phyloP scores from a whole-genome alignment of 306 rosid species.

The Sicyos edulis region DNA sequence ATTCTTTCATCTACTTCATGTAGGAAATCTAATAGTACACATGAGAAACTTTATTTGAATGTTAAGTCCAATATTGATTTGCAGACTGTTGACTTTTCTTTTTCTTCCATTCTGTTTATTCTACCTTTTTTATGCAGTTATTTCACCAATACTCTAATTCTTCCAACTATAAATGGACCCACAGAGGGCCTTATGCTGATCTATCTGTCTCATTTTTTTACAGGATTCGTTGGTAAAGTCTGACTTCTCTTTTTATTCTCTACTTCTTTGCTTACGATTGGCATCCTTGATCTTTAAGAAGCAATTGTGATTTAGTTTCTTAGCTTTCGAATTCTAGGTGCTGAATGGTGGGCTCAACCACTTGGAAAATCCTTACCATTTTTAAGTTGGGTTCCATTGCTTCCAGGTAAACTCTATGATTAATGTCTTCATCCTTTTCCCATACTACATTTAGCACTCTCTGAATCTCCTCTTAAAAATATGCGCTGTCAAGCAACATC shows the following conservation, averaged over 20 bases:
- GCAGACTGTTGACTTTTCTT: slow-evolving; percentile 9
- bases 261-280: not conserved
- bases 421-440: not conserved
- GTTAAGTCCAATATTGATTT: not conserved
- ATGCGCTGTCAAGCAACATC: not conserved
- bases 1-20: not conserved
- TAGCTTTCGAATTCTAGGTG: slow-evolving; percentile 44
- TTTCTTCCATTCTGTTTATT: not conserved
- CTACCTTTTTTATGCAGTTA: slow-evolving; percentile 48
- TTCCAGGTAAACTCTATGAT: slow-evolving; percentile 43
- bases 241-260: slow-evolving; percentile 15
- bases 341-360: slow-evolving; percentile 83
- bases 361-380: slow-evolving; percentile 66
- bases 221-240: slow-evolving; percentile 78
- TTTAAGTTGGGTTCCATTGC: slow-evolving; percentile 65
- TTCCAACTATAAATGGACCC: slow-evolving; percentile 89
- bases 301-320: slow-evolving; percentile 10
- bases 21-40: not conserved
- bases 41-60: not conserved
- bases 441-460: not conserved
- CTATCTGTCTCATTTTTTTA: slow-evolving; percentile 61
- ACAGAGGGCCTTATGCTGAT: slow-evolving; percentile 94
- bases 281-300: not conserved
- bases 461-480: slow-evolving; percentile 1
- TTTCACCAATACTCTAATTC: slow-evolving; percentile 82